Percentiles rank a stretch among this genome's conserved stretches.
phyloP scores from a whole-genome alignment of 495 filamentous ascomycete species.

The Usnea hakonensis region DNA sequence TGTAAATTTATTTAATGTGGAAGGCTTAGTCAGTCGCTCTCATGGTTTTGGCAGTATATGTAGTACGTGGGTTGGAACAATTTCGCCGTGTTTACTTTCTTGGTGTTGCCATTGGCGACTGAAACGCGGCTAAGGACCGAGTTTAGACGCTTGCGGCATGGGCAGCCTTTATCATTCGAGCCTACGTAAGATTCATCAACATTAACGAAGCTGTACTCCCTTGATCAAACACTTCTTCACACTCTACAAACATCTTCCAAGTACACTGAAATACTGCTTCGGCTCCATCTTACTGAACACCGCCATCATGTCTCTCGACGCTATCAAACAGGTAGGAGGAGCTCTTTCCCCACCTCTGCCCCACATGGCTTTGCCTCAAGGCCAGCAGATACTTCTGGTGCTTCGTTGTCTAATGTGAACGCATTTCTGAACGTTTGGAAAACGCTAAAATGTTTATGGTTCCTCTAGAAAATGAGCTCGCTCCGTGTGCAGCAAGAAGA shows the following conservation, averaged over 20 bases:
- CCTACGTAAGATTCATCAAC: slow-evolving; percentile 24
- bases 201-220: slow-evolving; percentile 6
- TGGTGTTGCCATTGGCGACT: slow-evolving; percentile 9
- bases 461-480: slow-evolving; percentile 73
- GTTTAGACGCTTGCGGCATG: slow-evolving; percentile 6
- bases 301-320: slow-evolving; percentile 23
- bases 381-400: neutral
- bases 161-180: neutral
- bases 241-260: neutral
- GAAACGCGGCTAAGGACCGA: slow-evolving; percentile 10
- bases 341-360: neutral
- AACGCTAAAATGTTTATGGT: slow-evolving; percentile 4
- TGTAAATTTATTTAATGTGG: slow-evolving; percentile 30
- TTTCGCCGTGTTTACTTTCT: slow-evolving; percentile 12
- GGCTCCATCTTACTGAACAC: neutral
- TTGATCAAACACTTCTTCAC: neutral
- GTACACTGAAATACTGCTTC: neutral
- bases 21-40: too few relatives aligned
- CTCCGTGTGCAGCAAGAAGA: slow-evolving; percentile 91
- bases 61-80: too few relatives aligned
- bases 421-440: neutral
- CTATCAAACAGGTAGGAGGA: slow-evolving; percentile 30
- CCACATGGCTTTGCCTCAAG: neutral
- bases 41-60: neutral
- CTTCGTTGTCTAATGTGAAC: too few relatives aligned